phyloP scores from a whole-genome alignment of 169 alveolate genomes.

The Plasmodium cynomolgi region DNA sequence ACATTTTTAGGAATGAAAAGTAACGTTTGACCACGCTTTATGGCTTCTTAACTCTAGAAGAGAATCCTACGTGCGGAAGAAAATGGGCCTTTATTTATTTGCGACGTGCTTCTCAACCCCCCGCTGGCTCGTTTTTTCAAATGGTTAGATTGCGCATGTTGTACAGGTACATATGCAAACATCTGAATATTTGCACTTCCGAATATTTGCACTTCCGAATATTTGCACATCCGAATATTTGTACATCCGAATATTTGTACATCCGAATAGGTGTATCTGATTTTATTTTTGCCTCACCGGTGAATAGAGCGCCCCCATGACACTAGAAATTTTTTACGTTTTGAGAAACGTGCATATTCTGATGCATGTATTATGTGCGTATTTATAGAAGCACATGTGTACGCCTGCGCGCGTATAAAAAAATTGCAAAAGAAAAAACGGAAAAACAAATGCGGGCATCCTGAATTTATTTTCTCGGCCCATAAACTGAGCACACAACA shows the following conservation, averaged over 20 bases:
- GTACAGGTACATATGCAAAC: not conserved
- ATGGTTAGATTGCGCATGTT: not conserved
- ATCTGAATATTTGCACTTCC: slow-evolving; percentile 5
- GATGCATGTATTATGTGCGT: not conserved
- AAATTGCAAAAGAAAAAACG: not conserved
- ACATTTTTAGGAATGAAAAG: not conserved
- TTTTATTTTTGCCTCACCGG: not conserved
- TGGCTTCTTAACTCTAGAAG: not conserved
- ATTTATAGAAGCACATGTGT: not conserved
- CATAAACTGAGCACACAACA: not conserved
- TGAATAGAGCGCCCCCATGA: not conserved
- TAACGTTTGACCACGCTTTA: not conserved
- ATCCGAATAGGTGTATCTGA: not conserved
- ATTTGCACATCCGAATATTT: not conserved
- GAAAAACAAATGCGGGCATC: not conserved
- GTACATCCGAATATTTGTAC: not conserved
- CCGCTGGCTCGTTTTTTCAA: slow-evolving; percentile 1
- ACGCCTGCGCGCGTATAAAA: not conserved
- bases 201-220: not conserved
- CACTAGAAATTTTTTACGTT: not conserved
- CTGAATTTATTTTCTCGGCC: not conserved
- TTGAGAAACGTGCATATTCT: not conserved
- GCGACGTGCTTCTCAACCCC: slow-evolving; percentile 6
- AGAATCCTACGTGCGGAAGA: not conserved
- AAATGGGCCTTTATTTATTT: not conserved